These are phyloP conservation scores for Globisporangium emineosum DNA, from an alignment of 352 stramenopile species.

Conservation along the genomic window DNA sequence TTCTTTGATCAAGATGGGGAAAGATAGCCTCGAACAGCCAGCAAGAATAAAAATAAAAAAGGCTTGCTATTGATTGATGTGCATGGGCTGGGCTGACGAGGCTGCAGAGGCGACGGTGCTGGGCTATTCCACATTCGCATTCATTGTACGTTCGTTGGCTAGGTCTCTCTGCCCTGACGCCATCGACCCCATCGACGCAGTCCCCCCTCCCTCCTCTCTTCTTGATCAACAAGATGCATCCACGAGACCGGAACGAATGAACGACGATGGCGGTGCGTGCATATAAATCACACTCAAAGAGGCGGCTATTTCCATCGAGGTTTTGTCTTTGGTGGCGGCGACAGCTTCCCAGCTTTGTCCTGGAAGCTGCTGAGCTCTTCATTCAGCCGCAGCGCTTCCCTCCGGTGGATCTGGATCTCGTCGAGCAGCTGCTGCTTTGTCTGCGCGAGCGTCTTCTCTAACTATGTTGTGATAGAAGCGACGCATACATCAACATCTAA, in stretches of 20 bases:
- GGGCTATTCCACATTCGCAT: background rate
- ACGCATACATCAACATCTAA: background rate
- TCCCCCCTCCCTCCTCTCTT: background rate
- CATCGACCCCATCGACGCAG: background rate
- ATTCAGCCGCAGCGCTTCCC: background rate
- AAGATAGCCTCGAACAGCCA: too few relatives aligned
- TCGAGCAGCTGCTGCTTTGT: slow-evolving; percentile 6
- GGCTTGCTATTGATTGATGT: background rate
- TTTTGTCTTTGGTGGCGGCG: background rate
- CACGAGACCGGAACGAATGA: too few relatives aligned
- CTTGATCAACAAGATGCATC: background rate
- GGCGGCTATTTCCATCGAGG: slow-evolving; percentile 4
- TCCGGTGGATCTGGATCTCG: background rate
- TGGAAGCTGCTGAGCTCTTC: background rate
- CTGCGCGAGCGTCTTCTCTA: background rate
- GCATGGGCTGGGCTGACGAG: too few relatives aligned
- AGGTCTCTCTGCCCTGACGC: background rate
- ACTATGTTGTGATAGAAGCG: background rate
- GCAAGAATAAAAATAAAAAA: too few relatives aligned
- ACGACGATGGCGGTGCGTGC: too few relatives aligned
- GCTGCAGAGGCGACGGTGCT: too few relatives aligned
- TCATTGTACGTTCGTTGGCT: background rate
- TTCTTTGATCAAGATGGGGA: too few relatives aligned
- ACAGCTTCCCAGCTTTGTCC: background rate
- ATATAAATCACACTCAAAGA: background rate